Conservation (phyloP, 2,329 filamentous ascomycete species). For the Clonostachys solani region DNA sequence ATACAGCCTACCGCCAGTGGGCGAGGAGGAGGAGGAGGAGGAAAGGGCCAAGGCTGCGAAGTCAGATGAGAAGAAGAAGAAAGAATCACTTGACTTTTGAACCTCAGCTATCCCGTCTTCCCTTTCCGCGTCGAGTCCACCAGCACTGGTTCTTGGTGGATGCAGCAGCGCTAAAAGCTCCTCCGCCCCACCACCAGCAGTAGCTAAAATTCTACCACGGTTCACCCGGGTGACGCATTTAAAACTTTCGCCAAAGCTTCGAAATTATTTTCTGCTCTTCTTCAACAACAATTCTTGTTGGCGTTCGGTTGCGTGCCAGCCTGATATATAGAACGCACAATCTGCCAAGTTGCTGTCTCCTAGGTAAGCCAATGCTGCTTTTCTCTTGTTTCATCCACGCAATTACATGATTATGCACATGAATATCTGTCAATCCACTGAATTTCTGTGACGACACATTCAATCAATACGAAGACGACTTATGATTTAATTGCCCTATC, state of each 20-base stretch:
- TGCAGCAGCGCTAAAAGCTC: too few species aligned
- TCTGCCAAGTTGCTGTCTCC: too few species aligned
- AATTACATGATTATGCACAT: constrained; percentile 41
- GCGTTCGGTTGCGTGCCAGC: too few species aligned
- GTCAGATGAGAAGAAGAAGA: constrained; percentile 58
- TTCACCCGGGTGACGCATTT: too few species aligned
- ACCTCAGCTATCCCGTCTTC: neutral
- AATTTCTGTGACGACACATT: constrained; percentile 39
- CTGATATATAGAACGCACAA: too few species aligned
- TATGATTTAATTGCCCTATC: constrained; percentile 23
- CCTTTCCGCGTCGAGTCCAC: too few species aligned
- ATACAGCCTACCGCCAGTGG: constrained; percentile 83
- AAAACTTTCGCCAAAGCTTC: too few species aligned
- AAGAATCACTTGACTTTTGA: constrained; percentile 54
- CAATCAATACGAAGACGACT: constrained; percentile 39
- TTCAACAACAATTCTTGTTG: too few species aligned
- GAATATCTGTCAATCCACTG: constrained; percentile 60
- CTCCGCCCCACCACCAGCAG: too few species aligned
- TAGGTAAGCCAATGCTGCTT: neutral
- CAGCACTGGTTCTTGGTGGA: too few species aligned
- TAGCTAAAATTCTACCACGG: too few species aligned
- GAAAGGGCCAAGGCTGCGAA: constrained; percentile 24
- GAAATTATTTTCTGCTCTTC: too few species aligned
- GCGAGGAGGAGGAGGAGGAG: constrained; percentile 54
- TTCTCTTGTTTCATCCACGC: constrained; percentile 7